Conservation (phyloP, 1,139 yeast genomes). For the Yueomyces sp. region DNA sequence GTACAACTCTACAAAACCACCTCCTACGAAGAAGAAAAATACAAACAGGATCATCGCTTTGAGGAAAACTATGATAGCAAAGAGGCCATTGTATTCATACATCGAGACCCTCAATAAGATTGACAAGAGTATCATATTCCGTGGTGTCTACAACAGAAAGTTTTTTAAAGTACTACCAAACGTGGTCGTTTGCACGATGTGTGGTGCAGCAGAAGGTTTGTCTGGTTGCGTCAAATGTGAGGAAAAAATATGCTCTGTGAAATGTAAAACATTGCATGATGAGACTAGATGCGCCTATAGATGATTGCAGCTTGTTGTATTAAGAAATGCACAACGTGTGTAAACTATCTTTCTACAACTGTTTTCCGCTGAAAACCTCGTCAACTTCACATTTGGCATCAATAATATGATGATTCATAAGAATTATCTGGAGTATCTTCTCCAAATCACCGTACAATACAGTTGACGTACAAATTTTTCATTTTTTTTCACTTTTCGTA, state of each 20-base stretch:
- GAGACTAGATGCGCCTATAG: constrained; percentile 21
- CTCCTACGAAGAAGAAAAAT: constrained; percentile 13
- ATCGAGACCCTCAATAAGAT: constrained; percentile 22
- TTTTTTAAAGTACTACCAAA: constrained; percentile 22
- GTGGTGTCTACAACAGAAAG: constrained; percentile 22
- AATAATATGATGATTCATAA: no score
- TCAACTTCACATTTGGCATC: no score
- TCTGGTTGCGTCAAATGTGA: constrained; percentile 24
- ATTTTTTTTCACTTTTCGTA: no score
- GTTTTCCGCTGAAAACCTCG: no score
- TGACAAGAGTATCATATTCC: constrained; percentile 19
- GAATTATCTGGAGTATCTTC: no score
- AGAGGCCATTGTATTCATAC: constrained; percentile 21
- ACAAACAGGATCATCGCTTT: constrained; percentile 21
- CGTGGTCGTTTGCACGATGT: constrained; percentile 22
- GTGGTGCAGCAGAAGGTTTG: constrained; percentile 23
- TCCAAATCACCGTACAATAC: no score
- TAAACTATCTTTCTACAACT: no score
- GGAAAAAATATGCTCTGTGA: constrained; percentile 22
- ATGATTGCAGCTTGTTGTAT: no score
- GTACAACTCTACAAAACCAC: constrained; percentile 23
- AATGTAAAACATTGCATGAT: constrained; percentile 21
- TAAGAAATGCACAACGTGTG: no score
- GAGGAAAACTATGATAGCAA: constrained; percentile 19
- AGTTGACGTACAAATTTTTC: no score